These are phyloP conservation scores for Sugiyamaella valdiviana DNA, from an alignment of 805 yeast species.

Conservation along the genomic window DNA sequence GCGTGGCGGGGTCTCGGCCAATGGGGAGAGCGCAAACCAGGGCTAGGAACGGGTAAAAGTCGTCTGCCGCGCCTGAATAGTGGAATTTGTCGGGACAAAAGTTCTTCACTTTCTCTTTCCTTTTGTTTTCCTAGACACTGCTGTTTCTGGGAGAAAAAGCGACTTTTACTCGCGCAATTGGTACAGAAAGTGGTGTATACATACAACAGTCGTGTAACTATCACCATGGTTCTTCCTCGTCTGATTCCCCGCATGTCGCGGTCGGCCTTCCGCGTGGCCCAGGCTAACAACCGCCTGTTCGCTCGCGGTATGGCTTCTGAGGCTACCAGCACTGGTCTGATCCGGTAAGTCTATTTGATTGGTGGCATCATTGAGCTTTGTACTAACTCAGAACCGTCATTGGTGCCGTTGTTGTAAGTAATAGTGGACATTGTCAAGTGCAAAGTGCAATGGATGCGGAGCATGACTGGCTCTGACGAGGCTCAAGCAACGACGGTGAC, in stretches of 20 bases:
- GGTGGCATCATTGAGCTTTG: neutral
- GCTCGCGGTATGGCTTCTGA: constrained; percentile 71
- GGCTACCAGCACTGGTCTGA: constrained; percentile 68
- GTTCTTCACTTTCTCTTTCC: neutral
- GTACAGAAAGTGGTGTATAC: neutral
- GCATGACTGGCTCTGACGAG: too few relatives aligned
- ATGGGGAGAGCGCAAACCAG: neutral
- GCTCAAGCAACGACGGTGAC: too few relatives aligned
- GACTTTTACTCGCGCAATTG: neutral
- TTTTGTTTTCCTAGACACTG: neutral
- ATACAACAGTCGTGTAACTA: neutral
- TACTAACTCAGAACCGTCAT: constrained; percentile 68
- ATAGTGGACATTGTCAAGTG: neutral
- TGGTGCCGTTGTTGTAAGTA: constrained; percentile 89
- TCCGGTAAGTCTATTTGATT: constrained; percentile 57
- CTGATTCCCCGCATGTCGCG: constrained; percentile 49
- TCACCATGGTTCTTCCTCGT: constrained; percentile 46
- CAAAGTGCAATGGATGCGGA: too few relatives aligned
- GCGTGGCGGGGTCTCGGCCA: neutral
- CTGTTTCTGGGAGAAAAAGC: neutral
- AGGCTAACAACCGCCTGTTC: constrained; percentile 65
- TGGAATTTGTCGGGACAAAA: neutral
- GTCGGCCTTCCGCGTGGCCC: constrained; percentile 83
- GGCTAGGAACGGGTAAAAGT: neutral
- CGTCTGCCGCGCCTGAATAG: neutral